Conservation (phyloP, 495 filamentous ascomycete genomes). For the Penicillium canariense region DNA sequence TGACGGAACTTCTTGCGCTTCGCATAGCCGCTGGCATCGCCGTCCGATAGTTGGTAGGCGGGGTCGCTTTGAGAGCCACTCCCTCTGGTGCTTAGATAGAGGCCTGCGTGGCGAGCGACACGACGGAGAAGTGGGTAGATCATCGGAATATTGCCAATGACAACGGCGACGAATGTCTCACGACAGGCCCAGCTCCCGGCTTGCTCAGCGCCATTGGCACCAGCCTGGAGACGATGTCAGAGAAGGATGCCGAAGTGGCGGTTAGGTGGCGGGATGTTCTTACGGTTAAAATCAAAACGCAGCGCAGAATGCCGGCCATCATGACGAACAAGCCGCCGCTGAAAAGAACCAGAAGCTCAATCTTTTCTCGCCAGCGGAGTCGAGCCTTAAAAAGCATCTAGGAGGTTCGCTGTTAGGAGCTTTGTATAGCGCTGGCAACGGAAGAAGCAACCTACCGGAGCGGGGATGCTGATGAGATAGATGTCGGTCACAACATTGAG, state of each 20-base stretch:
- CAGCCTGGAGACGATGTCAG: slow-evolving; percentile 25
- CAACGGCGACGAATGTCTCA: slow-evolving; percentile 60
- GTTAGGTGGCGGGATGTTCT: slow-evolving; percentile 4
- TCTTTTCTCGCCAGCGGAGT: slow-evolving; percentile 49
- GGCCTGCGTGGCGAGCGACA: slow-evolving; percentile 30
- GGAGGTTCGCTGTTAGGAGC: neutral
- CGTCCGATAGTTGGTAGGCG: slow-evolving; percentile 32
- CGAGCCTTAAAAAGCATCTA: slow-evolving; percentile 56
- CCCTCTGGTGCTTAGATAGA: slow-evolving; percentile 24
- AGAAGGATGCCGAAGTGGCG: neutral
- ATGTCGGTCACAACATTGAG: slow-evolving; percentile 54
- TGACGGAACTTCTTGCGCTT: slow-evolving; percentile 38
- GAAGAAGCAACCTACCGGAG: slow-evolving; percentile 37
- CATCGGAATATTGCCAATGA: slow-evolving; percentile 61
- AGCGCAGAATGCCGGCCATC: slow-evolving; percentile 58
- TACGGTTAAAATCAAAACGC: slow-evolving; percentile 54
- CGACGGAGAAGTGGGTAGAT: slow-evolving; percentile 53
- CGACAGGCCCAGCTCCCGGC: slow-evolving; percentile 62
- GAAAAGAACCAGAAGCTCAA: slow-evolving; percentile 55
- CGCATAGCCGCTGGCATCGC: slow-evolving; percentile 18
- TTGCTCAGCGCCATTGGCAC: slow-evolving; percentile 49
- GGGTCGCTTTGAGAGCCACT: slow-evolving; percentile 18
- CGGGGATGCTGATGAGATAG: slow-evolving; percentile 55
- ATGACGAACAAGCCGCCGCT: slow-evolving; percentile 59
- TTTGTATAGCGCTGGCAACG: neutral